A percentile compares a stretch with the other conserved stretches of the same genome.
These are phyloP conservation scores for Russula griseocarnosa DNA, from an alignment of 768 basidiomycete species.

Conservation along the genomic window DNA sequence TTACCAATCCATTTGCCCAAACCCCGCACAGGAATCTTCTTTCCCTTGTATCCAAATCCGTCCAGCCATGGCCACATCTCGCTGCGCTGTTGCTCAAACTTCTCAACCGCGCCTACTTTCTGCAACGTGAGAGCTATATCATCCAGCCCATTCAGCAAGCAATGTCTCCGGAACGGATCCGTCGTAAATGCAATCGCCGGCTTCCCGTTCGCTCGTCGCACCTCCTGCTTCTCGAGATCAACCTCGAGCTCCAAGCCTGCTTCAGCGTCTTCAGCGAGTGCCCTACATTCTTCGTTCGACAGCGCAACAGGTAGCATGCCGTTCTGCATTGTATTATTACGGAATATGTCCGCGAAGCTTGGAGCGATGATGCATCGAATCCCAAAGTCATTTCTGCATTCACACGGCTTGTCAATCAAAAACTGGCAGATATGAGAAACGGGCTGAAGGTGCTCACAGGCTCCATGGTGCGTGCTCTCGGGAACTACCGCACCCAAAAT, in stretches of 20 bases:
- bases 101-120: conserved; percentile 62
- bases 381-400: conserved; percentile 53
- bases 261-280: conserved; percentile 49
- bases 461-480: conserved; percentile 62
- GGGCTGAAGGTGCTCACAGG: conserved; percentile 35
- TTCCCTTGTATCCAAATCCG: conserved; percentile 85
- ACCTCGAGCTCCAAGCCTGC: conserved; percentile 52
- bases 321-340: conserved; percentile 61
- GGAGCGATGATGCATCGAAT: conserved; percentile 59
- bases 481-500: conserved; percentile 62
- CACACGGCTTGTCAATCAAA: background rate
- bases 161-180: conserved; percentile 90
- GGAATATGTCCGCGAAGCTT: conserved; percentile 61
- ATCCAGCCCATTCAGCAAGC: conserved; percentile 92
- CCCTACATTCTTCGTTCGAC: conserved; percentile 45
- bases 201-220: conserved; percentile 62
- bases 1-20: conserved; percentile 73
- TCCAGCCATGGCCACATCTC: conserved; percentile 93
- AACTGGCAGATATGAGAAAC: background rate
- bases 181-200: conserved; percentile 69
- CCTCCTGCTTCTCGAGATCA: conserved; percentile 56
- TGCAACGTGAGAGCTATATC: conserved; percentile 95
- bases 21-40: conserved; percentile 57
- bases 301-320: conserved; percentile 57
- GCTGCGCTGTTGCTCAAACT: conserved; percentile 77